Percentiles rank a stretch among this genome's conserved stretches.
Conservation (phyloP, 805 yeast genomes). For the Candida silvicultrix region DNA sequence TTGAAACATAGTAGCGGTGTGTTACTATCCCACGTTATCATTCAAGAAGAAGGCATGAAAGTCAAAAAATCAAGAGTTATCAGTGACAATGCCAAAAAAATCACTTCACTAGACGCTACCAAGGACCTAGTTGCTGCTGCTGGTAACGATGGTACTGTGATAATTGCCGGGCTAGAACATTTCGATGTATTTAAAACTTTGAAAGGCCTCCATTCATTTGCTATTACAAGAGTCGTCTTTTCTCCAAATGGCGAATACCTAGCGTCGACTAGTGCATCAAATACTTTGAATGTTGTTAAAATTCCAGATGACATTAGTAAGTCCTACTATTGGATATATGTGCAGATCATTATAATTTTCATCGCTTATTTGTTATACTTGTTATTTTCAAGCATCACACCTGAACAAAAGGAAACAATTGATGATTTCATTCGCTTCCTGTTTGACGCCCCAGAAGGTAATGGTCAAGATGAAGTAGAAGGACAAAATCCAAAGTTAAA, state of each 20-base stretch:
- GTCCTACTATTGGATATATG: conserved; percentile 7
- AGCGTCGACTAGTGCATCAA: conserved; percentile 75
- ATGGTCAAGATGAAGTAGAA: background rate
- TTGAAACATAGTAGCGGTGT: conserved; percentile 35
- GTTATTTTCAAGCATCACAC: conserved; percentile 8
- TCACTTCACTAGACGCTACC: conserved; percentile 45
- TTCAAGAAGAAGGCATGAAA: conserved; percentile 12
- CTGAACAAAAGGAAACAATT: conserved; percentile 11
- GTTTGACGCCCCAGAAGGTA: conserved; percentile 7
- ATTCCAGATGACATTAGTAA: conserved; percentile 42
- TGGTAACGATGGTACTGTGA: conserved; percentile 55
- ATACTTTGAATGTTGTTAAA: conserved; percentile 55
- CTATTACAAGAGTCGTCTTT: conserved; percentile 67
- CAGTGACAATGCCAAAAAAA: conserved; percentile 44
- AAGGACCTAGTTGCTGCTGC: conserved; percentile 36
- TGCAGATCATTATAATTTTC: conserved; percentile 5
- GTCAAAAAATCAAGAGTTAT: conserved; percentile 36
- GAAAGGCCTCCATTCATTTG: conserved; percentile 68
- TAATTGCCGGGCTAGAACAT: conserved; percentile 44
- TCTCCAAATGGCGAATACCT: conserved; percentile 61
- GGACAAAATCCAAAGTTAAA: background rate
- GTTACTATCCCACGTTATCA: conserved; percentile 23
- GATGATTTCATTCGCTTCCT: conserved; percentile 6
- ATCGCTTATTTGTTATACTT: conserved; percentile 4
- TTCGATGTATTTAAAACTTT: conserved; percentile 45